These are phyloP conservation scores for Dioscorea alata DNA, from an alignment of 106 monocot genomes.

Conservation along the genomic window DNA sequence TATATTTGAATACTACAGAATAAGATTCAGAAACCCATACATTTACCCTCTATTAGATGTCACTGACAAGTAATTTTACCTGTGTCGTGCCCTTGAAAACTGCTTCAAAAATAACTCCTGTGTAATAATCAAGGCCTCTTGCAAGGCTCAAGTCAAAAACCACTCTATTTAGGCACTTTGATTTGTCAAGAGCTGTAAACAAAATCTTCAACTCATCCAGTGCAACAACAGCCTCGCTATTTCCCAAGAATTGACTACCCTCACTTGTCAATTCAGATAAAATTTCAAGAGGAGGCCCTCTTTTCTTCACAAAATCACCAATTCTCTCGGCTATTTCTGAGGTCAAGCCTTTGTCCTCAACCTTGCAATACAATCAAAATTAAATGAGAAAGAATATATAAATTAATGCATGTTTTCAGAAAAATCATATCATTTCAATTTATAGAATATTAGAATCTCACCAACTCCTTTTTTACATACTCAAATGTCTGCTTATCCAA, in stretches of 20 bases:
- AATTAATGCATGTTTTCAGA: too few species aligned
- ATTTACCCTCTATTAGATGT: too few species aligned
- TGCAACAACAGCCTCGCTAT: slow-evolving; percentile 52
- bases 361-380: slow-evolving; percentile 33
- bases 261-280: slow-evolving; percentile 52
- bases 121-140: slow-evolving; percentile 98
- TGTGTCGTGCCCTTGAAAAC: slow-evolving; percentile 85
- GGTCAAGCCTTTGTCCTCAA: slow-evolving; percentile 91
- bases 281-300: slow-evolving; percentile 69
- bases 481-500: slow-evolving; percentile 96
- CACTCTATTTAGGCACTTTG: slow-evolving; percentile 62
- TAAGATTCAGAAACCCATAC: too few species aligned
- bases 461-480: slow-evolving; percentile 89
- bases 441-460: slow-evolving; percentile 20
- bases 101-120: slow-evolving; percentile 96
- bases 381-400: too few species aligned
- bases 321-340: slow-evolving; percentile 75
- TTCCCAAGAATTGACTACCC: slow-evolving; percentile 64
- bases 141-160: slow-evolving; percentile 98
- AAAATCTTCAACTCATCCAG: slow-evolving; percentile 77
- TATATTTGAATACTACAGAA: too few species aligned
- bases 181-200: slow-evolving; percentile 69
- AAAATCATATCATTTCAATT: too few species aligned
- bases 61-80: slow-evolving; percentile 28
- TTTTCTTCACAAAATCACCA: slow-evolving; percentile 79